Evolutionary conservation across 108 stramenopile genomes (phyloP), one percentile per base, ranked within the genome.

Genomic region (Aureococcus anophagefferens): DNA sequence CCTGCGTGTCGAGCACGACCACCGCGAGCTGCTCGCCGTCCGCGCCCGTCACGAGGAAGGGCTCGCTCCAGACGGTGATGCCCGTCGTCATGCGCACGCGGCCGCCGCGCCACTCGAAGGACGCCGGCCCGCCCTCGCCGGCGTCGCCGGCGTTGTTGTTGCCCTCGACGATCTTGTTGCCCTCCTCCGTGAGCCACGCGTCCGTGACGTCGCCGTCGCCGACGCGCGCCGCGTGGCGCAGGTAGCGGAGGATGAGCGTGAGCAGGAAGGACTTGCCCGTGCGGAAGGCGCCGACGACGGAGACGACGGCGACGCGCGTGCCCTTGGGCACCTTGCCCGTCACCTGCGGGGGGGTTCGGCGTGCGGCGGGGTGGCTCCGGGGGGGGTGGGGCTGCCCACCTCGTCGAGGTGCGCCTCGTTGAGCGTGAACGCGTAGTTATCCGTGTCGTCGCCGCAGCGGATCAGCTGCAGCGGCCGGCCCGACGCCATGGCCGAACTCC

Each of bases 41-140:
- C n/a, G 69, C 77, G 33, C 67, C 75, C 17, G 73, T 65, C 14
- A 76, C 74, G 72, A 94, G 82, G 77, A 95, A 93, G 3, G 96
- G 95, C 66, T 97, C 90, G 72, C 84, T 90, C 98, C 98, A 99
- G 89, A 98, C 92, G 96, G 96, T 98, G 74, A 99, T 99, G 35
- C 98, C 98, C 7, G 96, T 97, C 35, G 96, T 99, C 79, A 94
- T 88, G 32, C 96, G 86, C 51, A 94, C 93, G 40, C 78, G 79
- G 28, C 98, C 98, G 31, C 93, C 95, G 30, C 92, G 68, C 98
- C 98, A 99, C 65, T 90, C 83, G 77, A 99, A 99, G 62, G 31
- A 33, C 67, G 32, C 64, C n/a, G 5, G 5, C 25, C 25, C 44
- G 30, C 15, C 67, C 71, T 14, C 29, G 1, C n/a, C n/a, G 3